A percentile compares a stretch with the other conserved stretches of the same genome.
Evolutionary conservation across 805 yeast species (phyloP).

Genomic region (Lipomyces orientalis): DNA sequence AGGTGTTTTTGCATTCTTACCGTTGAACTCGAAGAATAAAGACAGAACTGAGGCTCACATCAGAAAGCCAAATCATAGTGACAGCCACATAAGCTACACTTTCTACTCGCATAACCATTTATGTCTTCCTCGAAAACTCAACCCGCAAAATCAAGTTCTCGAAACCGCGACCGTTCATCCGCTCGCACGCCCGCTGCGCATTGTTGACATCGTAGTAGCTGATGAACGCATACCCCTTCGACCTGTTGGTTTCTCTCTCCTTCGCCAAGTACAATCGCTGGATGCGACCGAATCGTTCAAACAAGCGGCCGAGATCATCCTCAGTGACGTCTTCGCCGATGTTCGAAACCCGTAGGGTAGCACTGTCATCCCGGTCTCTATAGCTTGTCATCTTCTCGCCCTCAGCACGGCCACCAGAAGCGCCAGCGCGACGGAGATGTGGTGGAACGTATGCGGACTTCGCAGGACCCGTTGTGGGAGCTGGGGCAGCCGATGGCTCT

Average conservation of each 20-base stretch:
- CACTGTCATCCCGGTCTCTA: constrained; percentile 76
- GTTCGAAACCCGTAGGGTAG: constrained; percentile 89
- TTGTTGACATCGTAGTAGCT: constrained; percentile 68
- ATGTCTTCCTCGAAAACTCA: constrained; percentile 48
- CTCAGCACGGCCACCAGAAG: constrained; percentile 48
- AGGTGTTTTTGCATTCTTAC: neutral
- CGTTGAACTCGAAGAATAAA: neutral
- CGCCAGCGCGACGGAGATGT: constrained; percentile 55
- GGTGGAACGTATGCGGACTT: constrained; percentile 64
- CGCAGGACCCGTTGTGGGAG: constrained; percentile 44
- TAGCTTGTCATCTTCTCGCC: constrained; percentile 27
- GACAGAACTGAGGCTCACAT: too few relatives aligned
- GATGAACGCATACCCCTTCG: constrained; percentile 95
- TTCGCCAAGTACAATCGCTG: constrained; percentile 83
- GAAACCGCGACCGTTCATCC: constrained; percentile 88
- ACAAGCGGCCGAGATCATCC: constrained; percentile 72
- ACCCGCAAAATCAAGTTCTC: constrained; percentile 77
- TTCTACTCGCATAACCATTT: constrained; percentile 11
- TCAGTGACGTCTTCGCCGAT: constrained; percentile 86
- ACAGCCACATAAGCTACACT: too few relatives aligned
- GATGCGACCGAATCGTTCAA: constrained; percentile 71
- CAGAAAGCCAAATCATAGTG: too few relatives aligned
- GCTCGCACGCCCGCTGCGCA: constrained; percentile 79
- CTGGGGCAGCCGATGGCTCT: constrained; percentile 37
- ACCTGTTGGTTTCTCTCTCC: constrained; percentile 90